phyloP scores from a whole-genome alignment of 2,329 filamentous ascomycete species.

The Rhinocladiella similis region DNA sequence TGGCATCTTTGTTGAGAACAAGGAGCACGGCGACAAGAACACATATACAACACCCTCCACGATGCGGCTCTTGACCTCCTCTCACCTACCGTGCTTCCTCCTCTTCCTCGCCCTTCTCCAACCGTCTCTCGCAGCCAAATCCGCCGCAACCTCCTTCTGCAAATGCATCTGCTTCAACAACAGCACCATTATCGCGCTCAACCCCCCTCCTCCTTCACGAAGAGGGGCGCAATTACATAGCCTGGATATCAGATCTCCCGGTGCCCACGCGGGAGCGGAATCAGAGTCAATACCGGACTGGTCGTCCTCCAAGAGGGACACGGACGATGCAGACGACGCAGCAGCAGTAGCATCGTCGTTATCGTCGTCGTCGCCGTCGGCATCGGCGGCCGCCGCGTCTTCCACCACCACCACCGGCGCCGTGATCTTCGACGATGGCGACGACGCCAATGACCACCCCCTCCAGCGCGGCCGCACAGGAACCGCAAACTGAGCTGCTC shows the following conservation, averaged over 20 bases:
- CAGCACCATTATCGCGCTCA: slow-evolving; percentile 66
- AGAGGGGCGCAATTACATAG: slow-evolving; percentile 9
- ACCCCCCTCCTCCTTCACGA: slow-evolving; percentile 39
- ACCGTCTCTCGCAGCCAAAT: slow-evolving; percentile 13
- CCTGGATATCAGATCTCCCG: slow-evolving; percentile 16
- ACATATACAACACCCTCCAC: not conserved
- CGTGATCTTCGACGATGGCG: not conserved
- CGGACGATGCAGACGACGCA: slow-evolving; percentile 10
- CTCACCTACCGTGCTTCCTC: not conserved
- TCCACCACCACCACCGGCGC: not conserved
- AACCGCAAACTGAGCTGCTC: slow-evolving; percentile 56
- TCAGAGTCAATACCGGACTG: slow-evolving; percentile 6
- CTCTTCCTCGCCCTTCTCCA: slow-evolving; percentile 8
- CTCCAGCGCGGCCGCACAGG: slow-evolving; percentile 23
- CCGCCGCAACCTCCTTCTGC: slow-evolving; percentile 64
- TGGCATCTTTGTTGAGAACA: too few relatives aligned
- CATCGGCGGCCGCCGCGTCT: too few relatives aligned
- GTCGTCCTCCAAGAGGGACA: slow-evolving; percentile 7
- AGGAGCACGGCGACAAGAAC: too few relatives aligned
- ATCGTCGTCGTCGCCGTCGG: too few relatives aligned
- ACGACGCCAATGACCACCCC: not conserved
- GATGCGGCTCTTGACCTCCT: slow-evolving; percentile 5
- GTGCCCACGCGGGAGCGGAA: not conserved
- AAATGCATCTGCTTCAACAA: slow-evolving; percentile 71
- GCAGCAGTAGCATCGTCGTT: not conserved